Base-by-base conservation (phyloP, 2,329 filamentous ascomycete genomes). In the Aspergillus sp. region DNA sequence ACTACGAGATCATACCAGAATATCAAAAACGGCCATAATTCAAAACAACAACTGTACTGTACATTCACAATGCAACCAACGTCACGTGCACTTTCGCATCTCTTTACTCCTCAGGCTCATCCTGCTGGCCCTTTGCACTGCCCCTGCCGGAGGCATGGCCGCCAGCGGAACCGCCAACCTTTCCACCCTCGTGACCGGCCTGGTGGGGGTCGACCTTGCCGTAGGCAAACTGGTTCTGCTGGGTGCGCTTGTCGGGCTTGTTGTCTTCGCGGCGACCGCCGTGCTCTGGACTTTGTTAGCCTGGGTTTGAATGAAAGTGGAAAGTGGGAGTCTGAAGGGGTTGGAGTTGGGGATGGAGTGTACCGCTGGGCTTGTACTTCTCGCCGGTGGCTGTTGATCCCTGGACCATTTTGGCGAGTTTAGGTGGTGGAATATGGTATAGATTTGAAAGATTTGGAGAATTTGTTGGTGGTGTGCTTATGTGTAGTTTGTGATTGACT, bases 341-440 rank as follows among this genome's bases (percentile, higher is more conserved):
- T 4, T 1, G 8, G 38, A 4, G 17, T 7, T 4, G 23, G 15
- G 9, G 22, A 17, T 22, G 15, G 28, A n/a, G 4, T 15, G 46
- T 60, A 60, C 58, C 58, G 47, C 28, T 55, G 46, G 58, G 58
- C 58, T 60, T 60, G 58, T 60, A 60, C 47, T 60, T 60, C 22
- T 60, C 58, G 52, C 53, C 53, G 53, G 41, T 55, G 25, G 41
- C 41, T 46, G 53, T 31, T 19, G 53, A 55, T 25, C 53, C 53
- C 22, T 55, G 53, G 23, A 52, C 47, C 57, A 59, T 59, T 53
- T 54, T 48, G 17, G 9, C 31, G 34, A 1, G 11, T 38, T 3
- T 38, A 11, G 34, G 34, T 15, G 34, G 4, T 41, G 11, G 5
- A 11, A 17, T 41, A 0, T 13, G 34, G 15, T 41, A 38, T 38